A percentile compares a stretch with the other conserved stretches of the same genome.
Conservation (phyloP, 2,329 filamentous ascomycete species). For the Neonectria ditissima region DNA sequence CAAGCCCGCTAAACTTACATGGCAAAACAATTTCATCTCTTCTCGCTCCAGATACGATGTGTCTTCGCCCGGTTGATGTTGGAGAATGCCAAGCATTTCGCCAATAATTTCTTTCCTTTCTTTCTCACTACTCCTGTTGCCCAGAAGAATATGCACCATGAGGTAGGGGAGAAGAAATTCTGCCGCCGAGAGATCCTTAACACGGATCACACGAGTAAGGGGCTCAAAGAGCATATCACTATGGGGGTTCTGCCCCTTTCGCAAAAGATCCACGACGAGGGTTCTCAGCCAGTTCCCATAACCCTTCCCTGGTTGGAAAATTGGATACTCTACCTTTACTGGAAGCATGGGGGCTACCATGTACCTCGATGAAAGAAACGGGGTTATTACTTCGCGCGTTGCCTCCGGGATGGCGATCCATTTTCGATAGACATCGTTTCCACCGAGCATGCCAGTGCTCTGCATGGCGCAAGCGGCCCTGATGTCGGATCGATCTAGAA, state of each 20-base stretch:
- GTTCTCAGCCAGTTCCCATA: conserved; percentile 86
- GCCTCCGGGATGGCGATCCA: conserved; percentile 84
- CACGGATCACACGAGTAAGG: conserved; percentile 82
- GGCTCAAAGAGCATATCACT: conserved; percentile 83
- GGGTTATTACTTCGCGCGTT: conserved; percentile 84
- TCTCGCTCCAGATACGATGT: conserved; percentile 74
- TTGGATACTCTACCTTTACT: conserved; percentile 75
- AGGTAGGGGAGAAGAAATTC: conserved; percentile 92
- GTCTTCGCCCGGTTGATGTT: conserved; percentile 64
- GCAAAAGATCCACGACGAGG: conserved; percentile 85
- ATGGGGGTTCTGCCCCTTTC: conserved; percentile 79
- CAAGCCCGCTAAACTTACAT: conserved; percentile 66
- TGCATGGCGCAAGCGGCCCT: conserved; percentile 64
- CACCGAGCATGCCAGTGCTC: conserved; percentile 57
- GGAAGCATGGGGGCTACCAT: conserved; percentile 73
- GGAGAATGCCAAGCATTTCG: conserved; percentile 82
- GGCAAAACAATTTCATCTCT: conserved; percentile 85
- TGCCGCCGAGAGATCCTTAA: conserved; percentile 86
- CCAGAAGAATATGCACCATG: conserved; percentile 84
- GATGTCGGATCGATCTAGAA: conserved; percentile 83
- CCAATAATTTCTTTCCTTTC: conserved; percentile 74
- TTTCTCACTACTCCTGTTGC: conserved; percentile 68
- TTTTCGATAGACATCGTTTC: conserved; percentile 73
- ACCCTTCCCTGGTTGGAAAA: conserved; percentile 75
- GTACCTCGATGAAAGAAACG: conserved; percentile 89